Evolutionary conservation across 1,284 basidiomycete genomes (phyloP), one percentile per base, ranked within the genome.

Genomic region (Sparassis latifolia): DNA sequence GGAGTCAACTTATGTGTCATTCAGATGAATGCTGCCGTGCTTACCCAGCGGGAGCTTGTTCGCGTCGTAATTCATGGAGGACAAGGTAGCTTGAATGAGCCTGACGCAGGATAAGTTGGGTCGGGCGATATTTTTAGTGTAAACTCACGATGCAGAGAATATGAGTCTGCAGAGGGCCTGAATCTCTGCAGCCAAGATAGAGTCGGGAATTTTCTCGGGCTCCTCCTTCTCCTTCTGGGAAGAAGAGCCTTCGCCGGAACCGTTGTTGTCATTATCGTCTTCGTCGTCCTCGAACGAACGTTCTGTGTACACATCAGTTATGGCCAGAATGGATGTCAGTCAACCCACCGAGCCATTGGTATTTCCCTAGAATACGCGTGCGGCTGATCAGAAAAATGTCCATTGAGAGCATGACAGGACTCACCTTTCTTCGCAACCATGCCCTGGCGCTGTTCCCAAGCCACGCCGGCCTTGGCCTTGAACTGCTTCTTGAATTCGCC

Each of bases 11-110:
- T 12, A 37, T 1, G 35, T 7, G 35, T 12, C 35, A 37, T 37
- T 37, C 35, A 37, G 35, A 1, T 37, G 35, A 37, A 7, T 12
- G 7, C 6, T 1, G 7, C 12, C 35, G 12, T 7, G 35, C 35
- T 53, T 66, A 71, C 79, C 82, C 7, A 85, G 74, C 10, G 83
- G 83, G 28, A 85, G 70, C 60, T 86, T 86, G 57, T 79, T 79
- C 3, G 80, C 81, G 59, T 86, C 82, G 57, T 86, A 86, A 58
- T 84, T 83, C 79, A 86, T 80, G 2, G 78, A 76, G n/a, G 77
- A 77, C 58, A 86, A 62, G 28, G 75, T 72, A 0, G 77, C 78
- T 45, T 80, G 72, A 44, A 84, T 78, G 54, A 82, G 62, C 31
- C 78, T 82, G 47, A 33, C 3, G 33, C 5, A 6, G 2, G 30